Evolutionary conservation across 1,284 basidiomycete genomes (phyloP).

Genomic region (Ustilago sp.): DNA sequence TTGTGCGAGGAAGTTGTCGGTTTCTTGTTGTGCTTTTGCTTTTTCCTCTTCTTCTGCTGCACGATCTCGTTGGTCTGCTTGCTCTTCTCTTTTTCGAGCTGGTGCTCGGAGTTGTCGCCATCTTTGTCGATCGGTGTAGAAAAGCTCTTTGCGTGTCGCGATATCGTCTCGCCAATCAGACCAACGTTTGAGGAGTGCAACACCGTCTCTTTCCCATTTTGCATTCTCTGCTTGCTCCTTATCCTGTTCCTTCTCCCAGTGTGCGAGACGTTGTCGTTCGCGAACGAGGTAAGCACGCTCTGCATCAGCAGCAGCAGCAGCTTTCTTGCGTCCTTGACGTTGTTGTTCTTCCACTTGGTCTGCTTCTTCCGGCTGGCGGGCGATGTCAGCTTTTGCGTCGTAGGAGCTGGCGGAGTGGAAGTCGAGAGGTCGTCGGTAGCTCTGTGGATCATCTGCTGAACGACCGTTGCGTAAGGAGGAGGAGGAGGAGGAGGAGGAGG

Average conservation of each 20-base stretch:
- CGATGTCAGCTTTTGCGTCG: slow-evolving; percentile 19
- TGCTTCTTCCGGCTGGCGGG: slow-evolving; percentile 51
- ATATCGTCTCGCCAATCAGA: slow-evolving; percentile 45
- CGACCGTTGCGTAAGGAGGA: slow-evolving; percentile 24
- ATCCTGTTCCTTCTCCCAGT: slow-evolving; percentile 58
- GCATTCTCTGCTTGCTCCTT: slow-evolving; percentile 30
- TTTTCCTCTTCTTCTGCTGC: slow-evolving; percentile 42
- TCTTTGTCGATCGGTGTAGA: slow-evolving; percentile 57
- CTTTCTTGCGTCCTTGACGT: slow-evolving; percentile 41
- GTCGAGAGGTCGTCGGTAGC: slow-evolving; percentile 48
- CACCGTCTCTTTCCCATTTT: slow-evolving; percentile 30
- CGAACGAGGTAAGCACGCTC: slow-evolving; percentile 45
- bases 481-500: too few species aligned
- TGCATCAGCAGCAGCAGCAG: slow-evolving; percentile 49
- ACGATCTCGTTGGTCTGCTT: slow-evolving; percentile 54
- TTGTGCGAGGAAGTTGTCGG: slow-evolving; percentile 61
- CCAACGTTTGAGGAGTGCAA: slow-evolving; percentile 26
- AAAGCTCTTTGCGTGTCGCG: slow-evolving; percentile 44
- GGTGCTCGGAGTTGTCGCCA: slow-evolving; percentile 57
- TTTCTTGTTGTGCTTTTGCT: slow-evolving; percentile 48
- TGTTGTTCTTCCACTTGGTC: slow-evolving; percentile 47
- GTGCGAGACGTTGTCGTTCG: slow-evolving; percentile 52
- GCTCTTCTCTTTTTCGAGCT: slow-evolving; percentile 47
- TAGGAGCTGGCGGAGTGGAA: slow-evolving; percentile 45
- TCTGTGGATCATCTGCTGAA: slow-evolving; percentile 41